Conservation (phyloP, 768 basidiomycete genomes). For the Agaricus subrufescens region DNA sequence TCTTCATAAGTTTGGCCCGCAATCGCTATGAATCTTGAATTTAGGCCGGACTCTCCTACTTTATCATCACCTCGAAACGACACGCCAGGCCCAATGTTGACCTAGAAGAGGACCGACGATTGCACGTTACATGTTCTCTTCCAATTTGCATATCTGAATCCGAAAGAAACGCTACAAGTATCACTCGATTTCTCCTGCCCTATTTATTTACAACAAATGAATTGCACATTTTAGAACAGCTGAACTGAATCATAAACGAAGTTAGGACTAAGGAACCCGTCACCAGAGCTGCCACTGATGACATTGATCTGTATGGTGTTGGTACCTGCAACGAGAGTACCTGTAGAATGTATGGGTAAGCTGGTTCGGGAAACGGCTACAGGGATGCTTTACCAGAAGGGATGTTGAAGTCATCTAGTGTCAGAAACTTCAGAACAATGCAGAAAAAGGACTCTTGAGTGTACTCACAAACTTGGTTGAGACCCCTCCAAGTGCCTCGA, state of each 20-base stretch:
- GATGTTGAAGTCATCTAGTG: constrained; percentile 34
- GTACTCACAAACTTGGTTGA: constrained; percentile 38
- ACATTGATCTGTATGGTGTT: constrained; percentile 40
- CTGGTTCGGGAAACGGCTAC: background rate
- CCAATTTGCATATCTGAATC: too few relatives aligned
- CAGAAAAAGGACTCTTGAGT: background rate
- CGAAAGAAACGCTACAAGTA: background rate
- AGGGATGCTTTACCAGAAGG: constrained; percentile 27
- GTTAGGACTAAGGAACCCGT: constrained; percentile 40
- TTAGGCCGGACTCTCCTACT: constrained; percentile 34
- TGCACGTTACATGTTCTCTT: background rate
- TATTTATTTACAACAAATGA: background rate
- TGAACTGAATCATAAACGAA: constrained; percentile 40
- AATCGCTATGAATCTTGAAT: constrained; percentile 60
- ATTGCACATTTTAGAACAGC: constrained; percentile 23
- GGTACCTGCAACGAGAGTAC: constrained; percentile 30
- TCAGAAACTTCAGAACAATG: background rate
- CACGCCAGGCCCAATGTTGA: constrained; percentile 6
- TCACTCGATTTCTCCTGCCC: background rate
- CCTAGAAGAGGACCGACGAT: background rate
- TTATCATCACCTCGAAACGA: constrained; percentile 14
- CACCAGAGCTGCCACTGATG: constrained; percentile 40
- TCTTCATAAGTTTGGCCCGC: constrained; percentile 55
- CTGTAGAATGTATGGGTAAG: constrained; percentile 10
- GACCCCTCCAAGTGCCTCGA: constrained; percentile 46